Evolutionary conservation across 257 asterid species (phyloP), one percentile per base, ranked within the genome.

Genomic region (Cordia subcordata): DNA sequence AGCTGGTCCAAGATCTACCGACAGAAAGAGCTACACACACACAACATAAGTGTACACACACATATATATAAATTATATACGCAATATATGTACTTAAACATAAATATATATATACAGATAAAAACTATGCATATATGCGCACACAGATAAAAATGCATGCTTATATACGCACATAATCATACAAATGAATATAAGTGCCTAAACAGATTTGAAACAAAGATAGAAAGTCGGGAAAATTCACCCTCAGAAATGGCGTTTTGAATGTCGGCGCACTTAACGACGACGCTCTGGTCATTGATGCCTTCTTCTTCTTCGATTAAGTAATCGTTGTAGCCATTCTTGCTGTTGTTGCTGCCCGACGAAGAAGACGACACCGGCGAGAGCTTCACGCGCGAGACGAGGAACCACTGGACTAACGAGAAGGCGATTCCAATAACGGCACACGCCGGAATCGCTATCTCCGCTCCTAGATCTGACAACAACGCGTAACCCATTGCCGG

Each of bases 271-370:
- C 95, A 86, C 87, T 80, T 86, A 15, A 3, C 85, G 47, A 89
- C 87, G 54, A 84, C 91, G 79, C 64, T 69, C 5, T 79, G 86
- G 57, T 80, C 96, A 60, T 69, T 69, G 32, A 84, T 49, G 13
- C 96, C 95, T 27, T 90, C 97, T 77, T 86, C 95, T 67, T 89
- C 96, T 71, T 90, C 95, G 62, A 90, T 86, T 80, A 86, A 68
- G 74, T 42, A 73, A n/a, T 82, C 92, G 16, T 55, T 56, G 70
- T 75, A 79, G 13, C 82, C 95, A 68, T 86, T 84, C 62, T 79
- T 84, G 38, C 71, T 74, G 39, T 69, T 78, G 58, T 68, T 74
- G n/a, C 55, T 61, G n/a, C 50, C 1, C 8, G 17, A 12, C 45
- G 80, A 16, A 49, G 63, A 74, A 12, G 44, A 68, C 6, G 67